Conservation (phyloP, 257 asterid genomes). For the Nicotiana attenuata region DNA sequence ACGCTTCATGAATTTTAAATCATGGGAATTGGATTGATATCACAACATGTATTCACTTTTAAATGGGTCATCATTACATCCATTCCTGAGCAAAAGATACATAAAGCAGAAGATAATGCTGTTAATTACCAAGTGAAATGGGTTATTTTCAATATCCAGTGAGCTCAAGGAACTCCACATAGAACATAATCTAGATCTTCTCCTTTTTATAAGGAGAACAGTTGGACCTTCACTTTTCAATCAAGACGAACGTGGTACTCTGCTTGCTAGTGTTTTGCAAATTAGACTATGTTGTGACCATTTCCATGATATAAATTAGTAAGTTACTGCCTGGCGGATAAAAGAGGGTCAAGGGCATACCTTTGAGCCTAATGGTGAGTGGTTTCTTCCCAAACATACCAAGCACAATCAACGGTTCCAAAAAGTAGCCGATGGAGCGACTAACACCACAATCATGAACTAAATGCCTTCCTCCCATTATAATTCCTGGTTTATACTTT, state of each 20-base stretch:
- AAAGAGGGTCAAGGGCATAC: constrained; percentile 25
- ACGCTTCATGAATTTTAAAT: neutral
- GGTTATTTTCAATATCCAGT: neutral
- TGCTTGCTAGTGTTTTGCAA: neutral
- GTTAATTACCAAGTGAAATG: neutral
- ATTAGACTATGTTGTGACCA: neutral
- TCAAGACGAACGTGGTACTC: neutral
- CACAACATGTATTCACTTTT: neutral
- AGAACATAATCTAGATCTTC: too few relatives aligned
- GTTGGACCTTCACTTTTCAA: neutral
- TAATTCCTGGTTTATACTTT: constrained; percentile 82
- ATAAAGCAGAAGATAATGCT: neutral
- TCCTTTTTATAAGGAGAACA: neutral
- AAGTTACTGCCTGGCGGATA: neutral
- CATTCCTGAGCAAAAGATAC: neutral
- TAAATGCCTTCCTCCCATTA: constrained; percentile 79
- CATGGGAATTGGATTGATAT: neutral
- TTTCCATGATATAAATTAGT: neutral
- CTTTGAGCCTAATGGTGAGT: constrained; percentile 60
- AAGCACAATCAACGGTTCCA: constrained; percentile 78
- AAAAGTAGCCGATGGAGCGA: constrained; percentile 69
- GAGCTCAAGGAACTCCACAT: neutral
- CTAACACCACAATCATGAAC: constrained; percentile 66
- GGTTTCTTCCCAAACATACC: constrained; percentile 86
- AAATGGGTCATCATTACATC: neutral